These are phyloP conservation scores for Talaromyces stipitatus DNA, from an alignment of 495 filamentous ascomycete genomes.

Conservation along the genomic window DNA sequence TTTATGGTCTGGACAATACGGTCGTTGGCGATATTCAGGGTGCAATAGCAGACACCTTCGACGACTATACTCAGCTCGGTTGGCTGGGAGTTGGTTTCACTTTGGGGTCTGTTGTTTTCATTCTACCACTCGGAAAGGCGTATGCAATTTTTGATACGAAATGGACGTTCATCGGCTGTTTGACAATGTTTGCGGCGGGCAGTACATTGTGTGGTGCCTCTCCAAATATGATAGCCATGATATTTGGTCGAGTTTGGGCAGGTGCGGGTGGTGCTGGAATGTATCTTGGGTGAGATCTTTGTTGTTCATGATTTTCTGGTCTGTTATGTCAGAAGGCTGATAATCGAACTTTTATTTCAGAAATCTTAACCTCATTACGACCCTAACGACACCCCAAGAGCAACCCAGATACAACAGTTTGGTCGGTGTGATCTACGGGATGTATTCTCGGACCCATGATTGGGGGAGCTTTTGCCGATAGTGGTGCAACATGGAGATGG, in stretches of 20 bases:
- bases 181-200: slow-evolving; percentile 38
- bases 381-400: slow-evolving; percentile 32
- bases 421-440: slow-evolving; percentile 36
- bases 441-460: slow-evolving; percentile 36
- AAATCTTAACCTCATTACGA: slow-evolving; percentile 37
- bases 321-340: no score
- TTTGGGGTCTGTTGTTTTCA: slow-evolving; percentile 28
- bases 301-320: no score
- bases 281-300: slow-evolving; percentile 41
- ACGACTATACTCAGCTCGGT: slow-evolving; percentile 36
- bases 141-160: slow-evolving; percentile 46
- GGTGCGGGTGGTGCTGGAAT: slow-evolving; percentile 41
- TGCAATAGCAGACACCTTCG: slow-evolving; percentile 39
- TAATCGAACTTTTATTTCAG: slow-evolving; percentile 25
- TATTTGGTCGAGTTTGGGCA: slow-evolving; percentile 36
- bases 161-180: slow-evolving; percentile 39
- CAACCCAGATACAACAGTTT: slow-evolving; percentile 36
- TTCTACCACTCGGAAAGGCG: slow-evolving; percentile 22
- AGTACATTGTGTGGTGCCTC: slow-evolving; percentile 46
- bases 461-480: slow-evolving; percentile 29
- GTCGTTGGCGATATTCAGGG: slow-evolving; percentile 50
- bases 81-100: slow-evolving; percentile 42
- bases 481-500: slow-evolving; percentile 36
- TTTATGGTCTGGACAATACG: slow-evolving; percentile 51
- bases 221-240: slow-evolving; percentile 36